phyloP scores from a whole-genome alignment of 2,329 filamentous ascomycete species.

The Talaromyces sp. region DNA sequence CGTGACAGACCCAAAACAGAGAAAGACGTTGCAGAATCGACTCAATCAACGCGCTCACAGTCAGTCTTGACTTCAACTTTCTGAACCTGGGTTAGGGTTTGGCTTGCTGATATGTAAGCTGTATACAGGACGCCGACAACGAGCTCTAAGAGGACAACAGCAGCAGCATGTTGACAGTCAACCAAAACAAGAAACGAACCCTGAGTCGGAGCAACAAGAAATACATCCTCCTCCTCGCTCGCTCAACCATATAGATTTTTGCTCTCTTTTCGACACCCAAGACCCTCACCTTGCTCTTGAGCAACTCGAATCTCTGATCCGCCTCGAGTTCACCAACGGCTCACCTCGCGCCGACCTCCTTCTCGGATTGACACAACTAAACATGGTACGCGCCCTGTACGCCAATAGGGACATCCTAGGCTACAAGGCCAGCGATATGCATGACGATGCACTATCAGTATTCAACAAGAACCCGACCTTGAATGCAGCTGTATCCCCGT shows the following conservation, averaged over 20 bases:
- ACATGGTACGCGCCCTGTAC: conserved; percentile 9
- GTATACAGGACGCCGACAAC: conserved; percentile 4
- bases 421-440: background rate
- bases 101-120: background rate
- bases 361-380: conserved; percentile 7
- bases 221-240: background rate
- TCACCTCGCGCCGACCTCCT: conserved; percentile 12
- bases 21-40: conserved; percentile 12
- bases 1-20: conserved; percentile 1
- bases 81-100: background rate
- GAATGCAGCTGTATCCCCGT: background rate
- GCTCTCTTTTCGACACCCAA: background rate
- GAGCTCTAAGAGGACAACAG: background rate
- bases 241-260: conserved; percentile 2
- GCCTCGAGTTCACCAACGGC: conserved; percentile 1
- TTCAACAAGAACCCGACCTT: background rate
- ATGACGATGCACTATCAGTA: conserved; percentile 11
- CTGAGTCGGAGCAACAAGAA: background rate
- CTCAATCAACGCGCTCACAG: conserved; percentile 10
- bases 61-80: background rate
- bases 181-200: background rate
- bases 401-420: conserved; percentile 11
- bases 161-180: background rate
- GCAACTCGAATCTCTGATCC: conserved; percentile 6
- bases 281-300: background rate